These are phyloP conservation scores for Suillus alpinus DNA, from an alignment of 768 basidiomycete species.

Conservation along the genomic window DNA sequence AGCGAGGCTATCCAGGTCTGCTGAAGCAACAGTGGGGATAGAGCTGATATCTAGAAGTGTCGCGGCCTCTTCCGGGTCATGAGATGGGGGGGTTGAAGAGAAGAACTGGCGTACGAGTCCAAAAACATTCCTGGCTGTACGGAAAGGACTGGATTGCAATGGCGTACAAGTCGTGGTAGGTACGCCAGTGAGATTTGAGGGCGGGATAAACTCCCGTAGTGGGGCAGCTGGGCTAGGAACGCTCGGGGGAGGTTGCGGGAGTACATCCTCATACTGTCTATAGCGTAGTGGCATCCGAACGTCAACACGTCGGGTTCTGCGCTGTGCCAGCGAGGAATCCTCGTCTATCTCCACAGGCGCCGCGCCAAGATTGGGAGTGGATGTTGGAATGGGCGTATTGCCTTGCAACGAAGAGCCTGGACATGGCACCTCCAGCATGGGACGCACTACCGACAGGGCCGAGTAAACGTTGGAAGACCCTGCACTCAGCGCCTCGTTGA, in stretches of 20 bases:
- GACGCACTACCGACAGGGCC: too few species aligned
- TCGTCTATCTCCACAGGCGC: too few species aligned
- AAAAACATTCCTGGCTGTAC: background rate
- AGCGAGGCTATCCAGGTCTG: background rate
- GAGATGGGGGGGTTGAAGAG: background rate
- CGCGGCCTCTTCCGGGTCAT: conserved; percentile 1
- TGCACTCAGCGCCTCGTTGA: too few species aligned
- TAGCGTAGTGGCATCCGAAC: background rate
- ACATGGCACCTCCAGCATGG: too few species aligned
- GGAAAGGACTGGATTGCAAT: background rate
- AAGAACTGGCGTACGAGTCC: conserved; percentile 1
- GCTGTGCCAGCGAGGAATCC: background rate
- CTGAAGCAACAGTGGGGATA: conserved; percentile 3
- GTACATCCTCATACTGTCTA: background rate
- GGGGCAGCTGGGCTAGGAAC: too few species aligned
- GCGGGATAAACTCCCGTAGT: background rate
- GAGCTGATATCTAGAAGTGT: conserved; percentile 9
- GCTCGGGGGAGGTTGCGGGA: conserved; percentile 1
- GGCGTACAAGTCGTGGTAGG: background rate
- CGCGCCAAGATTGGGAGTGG: too few species aligned
- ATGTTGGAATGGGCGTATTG: too few species aligned
- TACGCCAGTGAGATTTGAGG: background rate
- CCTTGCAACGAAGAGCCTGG: too few species aligned
- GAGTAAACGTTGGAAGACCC: too few species aligned
- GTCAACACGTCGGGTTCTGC: background rate